Evolutionary conservation across 805 yeast genomes (phyloP).

Genomic region (Candida corydali): DNA sequence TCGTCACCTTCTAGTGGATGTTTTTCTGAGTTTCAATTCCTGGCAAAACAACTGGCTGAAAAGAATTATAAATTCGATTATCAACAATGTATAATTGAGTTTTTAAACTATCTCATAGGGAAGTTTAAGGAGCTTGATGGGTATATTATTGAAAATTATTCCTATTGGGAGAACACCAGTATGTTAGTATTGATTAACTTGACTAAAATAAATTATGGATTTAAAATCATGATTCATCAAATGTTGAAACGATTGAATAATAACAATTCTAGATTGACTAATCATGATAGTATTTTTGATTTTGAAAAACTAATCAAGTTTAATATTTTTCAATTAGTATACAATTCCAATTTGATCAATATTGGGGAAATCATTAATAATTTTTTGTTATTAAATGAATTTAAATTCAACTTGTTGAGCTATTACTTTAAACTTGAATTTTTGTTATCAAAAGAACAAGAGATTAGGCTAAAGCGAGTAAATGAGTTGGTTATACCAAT

Average conservation of each 20-base stretch:
- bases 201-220: neutral
- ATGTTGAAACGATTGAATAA: slow-evolving; percentile 4
- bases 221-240: slow-evolving; percentile 2
- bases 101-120: slow-evolving; percentile 6
- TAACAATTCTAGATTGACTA: too few relatives aligned
- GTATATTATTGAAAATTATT: neutral
- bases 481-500: slow-evolving; percentile 39
- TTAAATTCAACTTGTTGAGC: slow-evolving; percentile 6
- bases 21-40: slow-evolving; percentile 1
- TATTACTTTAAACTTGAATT: slow-evolving; percentile 6
- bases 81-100: slow-evolving; percentile 6
- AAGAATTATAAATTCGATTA: slow-evolving; percentile 3
- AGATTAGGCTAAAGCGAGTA: neutral
- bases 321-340: slow-evolving; percentile 10
- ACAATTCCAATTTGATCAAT: slow-evolving; percentile 7
- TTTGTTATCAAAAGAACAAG: too few relatives aligned
- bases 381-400: slow-evolving; percentile 3
- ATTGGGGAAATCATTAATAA: slow-evolving; percentile 4
- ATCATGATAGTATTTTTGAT: neutral
- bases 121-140: slow-evolving; percentile 6
- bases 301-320: slow-evolving; percentile 4
- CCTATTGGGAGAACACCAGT: slow-evolving; percentile 1
- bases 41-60: neutral
- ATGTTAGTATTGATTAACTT: slow-evolving; percentile 1
- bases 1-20: neutral